Base-by-base conservation (phyloP, 257 asterid species). In the Ligustrum vulgare region DNA sequence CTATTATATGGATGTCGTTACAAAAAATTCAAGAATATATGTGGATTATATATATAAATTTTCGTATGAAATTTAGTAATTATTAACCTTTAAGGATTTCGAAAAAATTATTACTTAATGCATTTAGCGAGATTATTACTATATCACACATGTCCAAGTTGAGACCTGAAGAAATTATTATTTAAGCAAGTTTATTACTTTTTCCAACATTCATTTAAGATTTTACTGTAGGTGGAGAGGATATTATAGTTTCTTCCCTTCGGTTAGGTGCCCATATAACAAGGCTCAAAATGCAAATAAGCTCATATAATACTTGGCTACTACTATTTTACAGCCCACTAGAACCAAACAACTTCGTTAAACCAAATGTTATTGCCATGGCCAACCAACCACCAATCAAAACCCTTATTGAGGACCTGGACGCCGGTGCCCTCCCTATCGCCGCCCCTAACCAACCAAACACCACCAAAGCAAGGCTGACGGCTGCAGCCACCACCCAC, bases 341-440 rank as follows among this genome's bases (percentile, higher is more conserved):
- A 0, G 91, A 81, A 34, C 92, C 96, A 70, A 92, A 89, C 83
- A 92, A 78, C 83, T 90, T 92, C 8, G 96, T 92, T 69, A 92
- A 86, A 12, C 96, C 97, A 73, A 82, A 92, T 0, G 97, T 92
- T 8, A 92, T 72, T 8, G 90, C 91, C 98, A 92, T 92, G 39
- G 98, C 98, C 58, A 90, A 62, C 98, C 96, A 92, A 74, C 98
- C 98, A 33, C 98, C 98, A 47, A 90, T 13, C 75, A 92, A 76
- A 67, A 92, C 96, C 82, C 98, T 90, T 3, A 72, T 77, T 1
- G 86, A 79, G 15, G 96, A 87, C 76, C 81, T 77, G 25, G 77
- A 79, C 74, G 69, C 87, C 37, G 96, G 89, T 36, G 92, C 90
- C 70, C 83, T 69, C 34, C 97, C 97, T 12, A 92, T 37, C 43